Conservation (phyloP, 768 basidiomycete species). For the Phaffia tasmanica region DNA sequence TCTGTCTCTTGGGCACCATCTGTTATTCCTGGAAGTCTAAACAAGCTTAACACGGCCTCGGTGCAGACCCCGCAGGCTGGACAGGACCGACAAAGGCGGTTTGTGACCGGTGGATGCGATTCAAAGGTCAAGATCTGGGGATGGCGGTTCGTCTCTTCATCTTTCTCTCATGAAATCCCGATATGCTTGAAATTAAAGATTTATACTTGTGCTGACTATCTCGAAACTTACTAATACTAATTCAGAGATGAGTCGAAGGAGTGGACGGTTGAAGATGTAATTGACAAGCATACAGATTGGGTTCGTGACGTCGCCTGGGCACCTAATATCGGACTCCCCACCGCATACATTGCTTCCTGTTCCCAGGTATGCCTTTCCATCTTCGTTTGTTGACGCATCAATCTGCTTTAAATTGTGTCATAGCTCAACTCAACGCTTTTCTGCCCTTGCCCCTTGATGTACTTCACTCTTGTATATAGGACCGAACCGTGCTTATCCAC, state of each 20-base stretch:
- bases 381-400: not conserved
- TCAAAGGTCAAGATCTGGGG: slow-evolving; percentile 91
- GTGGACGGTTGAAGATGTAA: slow-evolving; percentile 79
- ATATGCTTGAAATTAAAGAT: not conserved
- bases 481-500: slow-evolving; percentile 39
- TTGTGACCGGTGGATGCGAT: slow-evolving; percentile 92
- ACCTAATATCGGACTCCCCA: slow-evolving; percentile 86
- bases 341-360: slow-evolving; percentile 90
- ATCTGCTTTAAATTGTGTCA: not conserved
- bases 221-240: too few species aligned
- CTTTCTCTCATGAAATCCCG: not conserved
- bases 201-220: not conserved
- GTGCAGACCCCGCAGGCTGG: slow-evolving; percentile 25
- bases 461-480: slow-evolving; percentile 27
- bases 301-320: slow-evolving; percentile 99
- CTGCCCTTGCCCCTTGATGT: not conserved
- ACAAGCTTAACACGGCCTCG: slow-evolving; percentile 44
- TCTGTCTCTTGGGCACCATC: slow-evolving; percentile 97
- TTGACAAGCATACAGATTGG: slow-evolving; percentile 94
- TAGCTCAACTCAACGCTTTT: not conserved
- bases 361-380: slow-evolving; percentile 52
- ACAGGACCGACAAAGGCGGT: slow-evolving; percentile 66
- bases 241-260: slow-evolving; percentile 65
- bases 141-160: slow-evolving; percentile 41
- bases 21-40: slow-evolving; percentile 70